Evolutionary conservation across 805 yeast genomes (phyloP).

Genomic region (Sugiyamaella boreocaroliniensis): DNA sequence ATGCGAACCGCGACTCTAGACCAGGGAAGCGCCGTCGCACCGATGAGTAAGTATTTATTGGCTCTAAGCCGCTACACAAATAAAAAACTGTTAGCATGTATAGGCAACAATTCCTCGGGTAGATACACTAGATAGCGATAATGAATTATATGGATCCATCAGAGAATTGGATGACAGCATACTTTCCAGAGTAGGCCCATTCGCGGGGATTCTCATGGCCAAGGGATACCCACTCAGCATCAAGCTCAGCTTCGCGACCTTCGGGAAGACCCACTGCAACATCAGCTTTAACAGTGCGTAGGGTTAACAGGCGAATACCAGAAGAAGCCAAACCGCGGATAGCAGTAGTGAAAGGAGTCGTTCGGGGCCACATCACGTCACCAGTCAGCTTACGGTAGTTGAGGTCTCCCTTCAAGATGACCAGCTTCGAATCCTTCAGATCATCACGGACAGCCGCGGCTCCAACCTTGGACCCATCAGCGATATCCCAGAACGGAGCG

Average conservation of each 20-base stretch:
- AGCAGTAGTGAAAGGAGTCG: conserved; percentile 66
- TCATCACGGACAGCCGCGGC: conserved; percentile 58
- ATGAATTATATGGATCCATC: conserved; percentile 31
- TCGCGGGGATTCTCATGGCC: conserved; percentile 62
- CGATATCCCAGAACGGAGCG: conserved; percentile 66
- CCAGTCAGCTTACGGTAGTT: conserved; percentile 92
- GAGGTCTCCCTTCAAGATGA: conserved; percentile 91
- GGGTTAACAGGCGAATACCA: conserved; percentile 59
- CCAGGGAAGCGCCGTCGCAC: neutral
- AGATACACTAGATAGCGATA: too few species aligned
- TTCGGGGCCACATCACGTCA: conserved; percentile 80
- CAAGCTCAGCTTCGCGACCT: conserved; percentile 67
- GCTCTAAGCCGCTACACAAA: neutral
- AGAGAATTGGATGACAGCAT: conserved; percentile 77
- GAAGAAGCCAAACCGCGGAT: conserved; percentile 60
- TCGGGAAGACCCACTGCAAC: conserved; percentile 75
- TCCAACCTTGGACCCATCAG: conserved; percentile 44
- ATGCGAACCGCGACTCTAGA: neutral
- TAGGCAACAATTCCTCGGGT: too few species aligned
- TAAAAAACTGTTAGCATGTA: too few species aligned
- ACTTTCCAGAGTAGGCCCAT: conserved; percentile 88
- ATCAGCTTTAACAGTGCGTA: conserved; percentile 95
- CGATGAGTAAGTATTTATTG: neutral
- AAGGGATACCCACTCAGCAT: conserved; percentile 46
- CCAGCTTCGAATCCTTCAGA: conserved; percentile 50